phyloP scores from a whole-genome alignment of 2,329 filamentous ascomycete species.

The Cordyceps militaris region DNA sequence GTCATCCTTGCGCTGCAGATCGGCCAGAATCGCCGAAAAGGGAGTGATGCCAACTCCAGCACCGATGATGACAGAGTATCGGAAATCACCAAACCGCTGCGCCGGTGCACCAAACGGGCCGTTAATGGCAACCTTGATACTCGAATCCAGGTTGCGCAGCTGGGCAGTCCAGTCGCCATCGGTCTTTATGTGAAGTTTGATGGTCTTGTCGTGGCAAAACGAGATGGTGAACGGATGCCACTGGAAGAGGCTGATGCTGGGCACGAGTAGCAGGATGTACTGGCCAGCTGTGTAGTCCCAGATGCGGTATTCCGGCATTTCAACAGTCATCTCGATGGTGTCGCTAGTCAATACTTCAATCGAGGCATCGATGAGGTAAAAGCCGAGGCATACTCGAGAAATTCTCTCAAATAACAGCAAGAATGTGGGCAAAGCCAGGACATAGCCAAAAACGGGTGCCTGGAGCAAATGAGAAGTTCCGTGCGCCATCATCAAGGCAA shows the following conservation, averaged over 20 bases:
- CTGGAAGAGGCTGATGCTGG: slow-evolving; percentile 44
- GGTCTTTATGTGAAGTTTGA: slow-evolving; percentile 52
- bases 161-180: slow-evolving; percentile 49
- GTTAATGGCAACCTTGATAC: slow-evolving; percentile 46
- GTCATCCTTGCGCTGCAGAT: slow-evolving; percentile 43
- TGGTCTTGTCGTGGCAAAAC: slow-evolving; percentile 42
- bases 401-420: slow-evolving; percentile 43
- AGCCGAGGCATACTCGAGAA: slow-evolving; percentile 38
- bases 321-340: slow-evolving; percentile 42
- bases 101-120: slow-evolving; percentile 52
- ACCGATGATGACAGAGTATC: slow-evolving; percentile 48
- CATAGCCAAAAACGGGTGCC: slow-evolving; percentile 50
- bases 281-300: slow-evolving; percentile 51
- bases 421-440: slow-evolving; percentile 45
- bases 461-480: slow-evolving; percentile 44
- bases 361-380: slow-evolving; percentile 40
- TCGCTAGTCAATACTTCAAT: slow-evolving; percentile 45
- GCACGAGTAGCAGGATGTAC: slow-evolving; percentile 51
- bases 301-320: slow-evolving; percentile 39
- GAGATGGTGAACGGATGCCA: slow-evolving; percentile 57
- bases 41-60: slow-evolving; percentile 52
- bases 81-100: slow-evolving; percentile 51
- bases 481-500: slow-evolving; percentile 48
- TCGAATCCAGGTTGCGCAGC: slow-evolving; percentile 35
- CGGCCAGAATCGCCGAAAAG: slow-evolving; percentile 49